Conservation (phyloP, 108 stramenopile genomes). For the Conticribra weissflogii region DNA sequence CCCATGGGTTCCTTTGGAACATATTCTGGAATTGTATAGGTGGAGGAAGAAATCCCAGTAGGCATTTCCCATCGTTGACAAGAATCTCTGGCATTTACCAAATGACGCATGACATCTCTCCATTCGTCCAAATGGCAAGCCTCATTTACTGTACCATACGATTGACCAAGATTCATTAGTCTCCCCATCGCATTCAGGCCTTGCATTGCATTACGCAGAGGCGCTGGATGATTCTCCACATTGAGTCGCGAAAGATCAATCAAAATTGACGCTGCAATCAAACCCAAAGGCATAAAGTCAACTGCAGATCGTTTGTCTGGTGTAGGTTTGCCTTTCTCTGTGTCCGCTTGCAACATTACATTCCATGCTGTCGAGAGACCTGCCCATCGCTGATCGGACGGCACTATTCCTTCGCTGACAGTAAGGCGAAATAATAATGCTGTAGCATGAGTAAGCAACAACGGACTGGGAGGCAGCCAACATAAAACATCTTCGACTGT, state of each 20-base stretch:
- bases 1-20: constrained; percentile 13
- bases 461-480: constrained; percentile 84
- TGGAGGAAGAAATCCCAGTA: constrained; percentile 33
- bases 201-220: constrained; percentile 25
- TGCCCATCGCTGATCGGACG: constrained; percentile 71
- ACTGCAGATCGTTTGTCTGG: constrained; percentile 16
- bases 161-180: constrained; percentile 63
- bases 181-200: constrained; percentile 71
- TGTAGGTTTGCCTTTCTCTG: constrained; percentile 10
- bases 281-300: constrained; percentile 65
- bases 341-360: constrained; percentile 41
- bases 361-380: constrained; percentile 69
- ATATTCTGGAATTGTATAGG: constrained; percentile 1
- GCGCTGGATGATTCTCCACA: neutral
- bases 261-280: constrained; percentile 62
- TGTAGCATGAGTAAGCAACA: constrained; percentile 72
- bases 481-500: constrained; percentile 74
- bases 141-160: constrained; percentile 13
- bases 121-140: constrained; percentile 50
- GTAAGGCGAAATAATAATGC: constrained; percentile 76
- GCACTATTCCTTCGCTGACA: constrained; percentile 63
- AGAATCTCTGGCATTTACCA: constrained; percentile 42
- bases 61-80: constrained; percentile 47
- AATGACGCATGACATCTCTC: constrained; percentile 52
- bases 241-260: constrained; percentile 34